Conservation (phyloP, 352 stramenopile species). For the Globisporangium solare region DNA sequence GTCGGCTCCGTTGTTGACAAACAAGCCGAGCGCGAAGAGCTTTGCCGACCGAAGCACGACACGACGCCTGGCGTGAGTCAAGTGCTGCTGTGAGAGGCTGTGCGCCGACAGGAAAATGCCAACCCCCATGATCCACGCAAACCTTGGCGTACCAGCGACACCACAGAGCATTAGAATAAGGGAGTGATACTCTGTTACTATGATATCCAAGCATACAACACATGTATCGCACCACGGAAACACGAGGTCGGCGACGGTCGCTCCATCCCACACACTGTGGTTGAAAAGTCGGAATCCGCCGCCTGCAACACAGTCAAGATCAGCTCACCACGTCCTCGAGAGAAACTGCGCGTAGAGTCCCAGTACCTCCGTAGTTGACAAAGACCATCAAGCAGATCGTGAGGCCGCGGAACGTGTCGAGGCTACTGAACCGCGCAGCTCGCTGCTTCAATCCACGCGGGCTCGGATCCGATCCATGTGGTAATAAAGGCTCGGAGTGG, state of each 20-base stretch:
- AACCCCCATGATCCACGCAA: constrained; percentile 85
- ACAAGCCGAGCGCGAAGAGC: constrained; percentile 59
- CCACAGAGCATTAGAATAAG: not conserved
- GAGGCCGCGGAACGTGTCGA: constrained; percentile 75
- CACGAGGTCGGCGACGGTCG: constrained; percentile 66
- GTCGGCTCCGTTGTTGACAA: constrained; percentile 60
- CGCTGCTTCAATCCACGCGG: not conserved
- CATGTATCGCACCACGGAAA: constrained; percentile 59
- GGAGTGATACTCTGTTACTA: not conserved
- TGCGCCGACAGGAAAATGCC: constrained; percentile 28
- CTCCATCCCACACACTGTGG: constrained; percentile 75
- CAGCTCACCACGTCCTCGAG: not conserved
- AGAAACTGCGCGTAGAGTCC: not conserved
- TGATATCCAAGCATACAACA: not conserved
- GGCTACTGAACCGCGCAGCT: constrained; percentile 23
- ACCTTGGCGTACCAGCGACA: constrained; percentile 23
- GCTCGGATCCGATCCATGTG: not conserved
- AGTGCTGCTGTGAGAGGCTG: constrained; percentile 1
- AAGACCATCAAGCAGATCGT: constrained; percentile 84
- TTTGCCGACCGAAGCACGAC: constrained; percentile 30
- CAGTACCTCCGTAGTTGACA: constrained; percentile 78
- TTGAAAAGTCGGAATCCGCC: constrained; percentile 55
- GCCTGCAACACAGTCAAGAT: constrained; percentile 18
- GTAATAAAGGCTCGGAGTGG: constrained; percentile 5
- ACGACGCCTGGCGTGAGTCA: not conserved